These are phyloP conservation scores for Sporisorium sorghi DNA, from an alignment of 1,284 basidiomycete genomes.

Conservation along the genomic window DNA sequence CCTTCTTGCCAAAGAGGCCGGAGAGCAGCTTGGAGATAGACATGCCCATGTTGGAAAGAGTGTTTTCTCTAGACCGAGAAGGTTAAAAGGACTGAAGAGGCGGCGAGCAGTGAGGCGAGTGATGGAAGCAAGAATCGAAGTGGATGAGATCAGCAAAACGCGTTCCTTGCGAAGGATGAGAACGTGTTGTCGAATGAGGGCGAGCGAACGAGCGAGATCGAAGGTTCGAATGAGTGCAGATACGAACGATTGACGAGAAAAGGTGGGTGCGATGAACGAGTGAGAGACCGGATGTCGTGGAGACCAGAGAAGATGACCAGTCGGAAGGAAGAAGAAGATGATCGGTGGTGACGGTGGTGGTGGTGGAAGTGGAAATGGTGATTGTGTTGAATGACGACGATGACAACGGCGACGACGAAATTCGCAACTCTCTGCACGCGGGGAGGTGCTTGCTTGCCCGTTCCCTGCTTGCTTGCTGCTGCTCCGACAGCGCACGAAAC, in stretches of 20 bases:
- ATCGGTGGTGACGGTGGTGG: constrained; percentile 2
- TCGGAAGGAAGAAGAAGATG: constrained; percentile 10
- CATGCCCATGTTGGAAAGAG: constrained; percentile 62
- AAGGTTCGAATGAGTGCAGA: too few species aligned
- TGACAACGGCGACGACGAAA: constrained; percentile 15
- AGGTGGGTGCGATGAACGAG: constrained; percentile 1
- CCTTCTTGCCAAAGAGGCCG: constrained; percentile 69
- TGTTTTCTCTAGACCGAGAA: constrained; percentile 47
- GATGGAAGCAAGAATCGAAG: constrained; percentile 1
- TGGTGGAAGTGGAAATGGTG: constrained; percentile 17
- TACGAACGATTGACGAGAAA: constrained; percentile 23
- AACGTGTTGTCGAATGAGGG: background rate
- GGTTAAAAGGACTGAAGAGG: constrained; percentile 16
- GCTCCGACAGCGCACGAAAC: constrained; percentile 13
- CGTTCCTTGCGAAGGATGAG: background rate
- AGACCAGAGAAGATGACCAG: constrained; percentile 4
- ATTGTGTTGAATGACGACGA: constrained; percentile 11
- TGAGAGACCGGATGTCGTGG: constrained; percentile 5
- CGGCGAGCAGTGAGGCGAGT: background rate
- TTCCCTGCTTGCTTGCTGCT: too few species aligned
- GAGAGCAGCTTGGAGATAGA: constrained; percentile 69
- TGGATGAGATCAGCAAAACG: constrained; percentile 27
- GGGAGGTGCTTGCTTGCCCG: too few species aligned
- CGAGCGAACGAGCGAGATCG: background rate
- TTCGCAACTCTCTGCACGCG: constrained; percentile 26